phyloP scores from a whole-genome alignment of 73 alveolate species.

The Symbiodinium pilosum region DNA sequence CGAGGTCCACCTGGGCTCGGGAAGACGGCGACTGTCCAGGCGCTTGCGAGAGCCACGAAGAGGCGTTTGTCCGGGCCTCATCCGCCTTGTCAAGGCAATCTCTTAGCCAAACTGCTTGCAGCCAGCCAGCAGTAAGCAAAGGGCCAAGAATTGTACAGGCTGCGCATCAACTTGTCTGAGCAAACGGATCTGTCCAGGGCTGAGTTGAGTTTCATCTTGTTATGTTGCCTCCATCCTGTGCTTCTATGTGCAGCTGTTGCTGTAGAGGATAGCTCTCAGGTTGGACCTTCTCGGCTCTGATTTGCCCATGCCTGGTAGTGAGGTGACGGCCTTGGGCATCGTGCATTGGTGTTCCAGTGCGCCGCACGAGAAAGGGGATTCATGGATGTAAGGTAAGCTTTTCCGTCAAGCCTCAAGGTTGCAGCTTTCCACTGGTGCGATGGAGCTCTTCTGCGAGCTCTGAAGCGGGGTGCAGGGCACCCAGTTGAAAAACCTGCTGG shows the following conservation, averaged over 20 bases:
- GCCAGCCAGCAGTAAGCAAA: no score
- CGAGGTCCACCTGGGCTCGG: constrained; percentile 99
- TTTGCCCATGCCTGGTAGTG: constrained; percentile 97
- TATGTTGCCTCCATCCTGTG: no score
- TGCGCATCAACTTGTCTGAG: constrained; percentile 98
- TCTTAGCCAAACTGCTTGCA: neutral
- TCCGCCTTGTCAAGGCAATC: neutral
- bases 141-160: neutral
- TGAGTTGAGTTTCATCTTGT: neutral
- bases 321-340: neutral
- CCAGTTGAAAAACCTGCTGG: no score
- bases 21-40: constrained; percentile 98
- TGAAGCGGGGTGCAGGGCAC: constrained; percentile 94
- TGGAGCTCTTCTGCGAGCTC: constrained; percentile 98
- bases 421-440: constrained; percentile 96
- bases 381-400: no score
- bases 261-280: no score
- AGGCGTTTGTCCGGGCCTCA: constrained; percentile 40
- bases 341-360: no score
- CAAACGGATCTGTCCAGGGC: constrained; percentile 98
- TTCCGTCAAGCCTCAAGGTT: neutral
- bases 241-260: no score
- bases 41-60: constrained; percentile 77
- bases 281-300: constrained; percentile 99
- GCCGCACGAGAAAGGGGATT: no score